phyloP scores from a whole-genome alignment of 495 filamentous ascomycete species.

The Acidiella bohemica region DNA sequence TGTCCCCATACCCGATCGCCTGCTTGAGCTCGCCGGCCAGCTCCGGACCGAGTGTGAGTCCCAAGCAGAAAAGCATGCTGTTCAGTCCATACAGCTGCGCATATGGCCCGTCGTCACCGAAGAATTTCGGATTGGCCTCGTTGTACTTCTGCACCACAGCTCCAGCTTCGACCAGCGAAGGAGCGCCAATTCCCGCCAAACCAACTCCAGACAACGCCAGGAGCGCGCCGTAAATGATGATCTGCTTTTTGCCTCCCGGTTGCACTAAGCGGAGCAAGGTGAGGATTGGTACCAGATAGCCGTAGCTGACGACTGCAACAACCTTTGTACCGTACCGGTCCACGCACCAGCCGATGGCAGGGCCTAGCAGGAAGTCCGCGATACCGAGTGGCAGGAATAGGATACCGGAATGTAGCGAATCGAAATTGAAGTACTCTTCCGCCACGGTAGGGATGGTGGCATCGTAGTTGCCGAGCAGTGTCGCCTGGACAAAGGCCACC shows the following conservation, averaged over 20 bases:
- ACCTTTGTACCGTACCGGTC: conserved; percentile 40
- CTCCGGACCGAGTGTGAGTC: conserved; percentile 40
- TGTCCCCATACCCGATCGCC: conserved; percentile 42
- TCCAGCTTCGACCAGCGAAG: conserved; percentile 27
- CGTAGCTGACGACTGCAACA: conserved; percentile 36
- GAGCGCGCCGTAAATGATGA: conserved; percentile 33
- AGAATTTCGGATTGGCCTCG: conserved; percentile 31
- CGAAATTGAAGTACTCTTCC: conserved; percentile 38
- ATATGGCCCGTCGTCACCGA: conserved; percentile 39
- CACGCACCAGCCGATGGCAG: conserved; percentile 38
- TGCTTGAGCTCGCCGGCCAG: conserved; percentile 36
- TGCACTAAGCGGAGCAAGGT: conserved; percentile 39
- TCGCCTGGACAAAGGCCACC: conserved; percentile 39
- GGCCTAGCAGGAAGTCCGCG: conserved; percentile 38
- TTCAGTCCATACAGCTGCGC: conserved; percentile 46
- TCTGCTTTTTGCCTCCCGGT: conserved; percentile 26
- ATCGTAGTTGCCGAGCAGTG: conserved; percentile 39
- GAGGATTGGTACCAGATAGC: conserved; percentile 35
- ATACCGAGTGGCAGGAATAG: conserved; percentile 44
- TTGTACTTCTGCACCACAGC: conserved; percentile 30
- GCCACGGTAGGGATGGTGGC: conserved; percentile 44
- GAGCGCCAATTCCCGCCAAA: conserved; percentile 36
- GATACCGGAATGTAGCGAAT: conserved; percentile 43
- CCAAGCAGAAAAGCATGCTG: conserved; percentile 38
- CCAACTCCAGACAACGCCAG: conserved; percentile 39